Percentiles rank a stretch among this genome's conserved stretches.
These are phyloP conservation scores for Magnolia officinalis DNA, from an alignment of 164 flowering plant species.

Conservation along the genomic window DNA sequence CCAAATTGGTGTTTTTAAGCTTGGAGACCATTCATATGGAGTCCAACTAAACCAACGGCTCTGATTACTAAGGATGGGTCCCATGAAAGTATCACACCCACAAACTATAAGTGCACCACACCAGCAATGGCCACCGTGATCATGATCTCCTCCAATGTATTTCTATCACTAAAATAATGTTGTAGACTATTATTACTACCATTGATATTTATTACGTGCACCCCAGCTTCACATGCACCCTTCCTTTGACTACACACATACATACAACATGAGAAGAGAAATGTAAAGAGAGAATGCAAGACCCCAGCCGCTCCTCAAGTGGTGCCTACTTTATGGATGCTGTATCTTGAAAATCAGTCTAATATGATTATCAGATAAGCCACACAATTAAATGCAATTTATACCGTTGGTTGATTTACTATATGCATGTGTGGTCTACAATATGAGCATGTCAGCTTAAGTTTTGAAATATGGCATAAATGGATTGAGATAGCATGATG, in stretches of 20 bases:
- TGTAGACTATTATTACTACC: not conserved
- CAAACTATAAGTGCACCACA: no score
- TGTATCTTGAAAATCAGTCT: not conserved
- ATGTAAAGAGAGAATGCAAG: not conserved
- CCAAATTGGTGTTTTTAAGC: no score
- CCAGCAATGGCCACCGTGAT: not conserved
- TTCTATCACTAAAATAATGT: not conserved
- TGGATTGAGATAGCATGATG: no score
- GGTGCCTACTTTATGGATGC: constrained; percentile 1
- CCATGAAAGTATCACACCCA: no score
- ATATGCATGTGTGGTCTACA: not conserved
- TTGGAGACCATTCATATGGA: no score
- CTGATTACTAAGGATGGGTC: no score
- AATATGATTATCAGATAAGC: not conserved
- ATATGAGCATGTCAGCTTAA: not conserved
- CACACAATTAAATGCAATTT: no score
- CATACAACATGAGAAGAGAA: not conserved
- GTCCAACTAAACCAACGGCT: no score
- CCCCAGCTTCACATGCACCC: constrained; percentile 4
- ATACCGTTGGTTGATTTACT: not conserved
- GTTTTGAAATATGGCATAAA: no score
- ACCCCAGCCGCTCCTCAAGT: no score
- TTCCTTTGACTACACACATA: constrained; percentile 9
- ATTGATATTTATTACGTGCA: constrained; percentile 3
- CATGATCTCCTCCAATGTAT: not conserved